Conservation (phyloP, 2,329 filamentous ascomycete species). For the Graphilbum ipis-grandicollis region DNA sequence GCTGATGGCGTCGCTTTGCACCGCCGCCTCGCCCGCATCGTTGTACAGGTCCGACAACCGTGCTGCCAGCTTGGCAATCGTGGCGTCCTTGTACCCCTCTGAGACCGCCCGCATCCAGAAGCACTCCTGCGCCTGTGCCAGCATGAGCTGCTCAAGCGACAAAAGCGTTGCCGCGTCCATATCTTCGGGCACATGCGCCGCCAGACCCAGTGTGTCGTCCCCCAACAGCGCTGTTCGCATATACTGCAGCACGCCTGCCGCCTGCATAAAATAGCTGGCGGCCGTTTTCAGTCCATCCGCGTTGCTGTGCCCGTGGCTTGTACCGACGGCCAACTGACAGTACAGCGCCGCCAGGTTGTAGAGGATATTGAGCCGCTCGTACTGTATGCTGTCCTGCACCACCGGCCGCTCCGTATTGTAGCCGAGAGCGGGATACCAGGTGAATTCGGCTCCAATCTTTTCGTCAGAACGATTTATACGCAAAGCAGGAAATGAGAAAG, state of each 20-base stretch:
- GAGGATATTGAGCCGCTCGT: slow-evolving; percentile 81
- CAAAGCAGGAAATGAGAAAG: too few relatives aligned
- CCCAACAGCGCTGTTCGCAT: slow-evolving; percentile 54
- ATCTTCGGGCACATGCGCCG: slow-evolving; percentile 60
- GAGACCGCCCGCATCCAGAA: slow-evolving; percentile 97
- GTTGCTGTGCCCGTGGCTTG: slow-evolving; percentile 42
- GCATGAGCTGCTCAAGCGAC: slow-evolving; percentile 63
- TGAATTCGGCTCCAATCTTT: slow-evolving; percentile 91
- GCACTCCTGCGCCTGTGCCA: slow-evolving; percentile 91
- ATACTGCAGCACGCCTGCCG: slow-evolving; percentile 69
- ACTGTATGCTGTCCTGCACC: slow-evolving; percentile 48
- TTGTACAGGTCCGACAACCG: slow-evolving; percentile 83
- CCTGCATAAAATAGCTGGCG: slow-evolving; percentile 76
- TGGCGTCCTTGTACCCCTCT: slow-evolving; percentile 80
- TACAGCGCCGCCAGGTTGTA: slow-evolving; percentile 91
- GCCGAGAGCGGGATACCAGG: slow-evolving; percentile 86
- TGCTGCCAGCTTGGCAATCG: slow-evolving; percentile 79
- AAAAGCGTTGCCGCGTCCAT: slow-evolving; percentile 85
- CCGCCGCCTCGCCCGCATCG: slow-evolving; percentile 64
- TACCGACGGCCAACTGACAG: slow-evolving; percentile 72
- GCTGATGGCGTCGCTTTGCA: slow-evolving; percentile 77
- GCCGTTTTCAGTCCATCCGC: slow-evolving; percentile 74
- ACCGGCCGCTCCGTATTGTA: slow-evolving; percentile 68
- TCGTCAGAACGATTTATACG: too few relatives aligned
- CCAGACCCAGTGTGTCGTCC: too few relatives aligned